These are phyloP conservation scores for Mycosarcoma mackinlayi DNA, from an alignment of 1,284 basidiomycete genomes.

Conservation along the genomic window DNA sequence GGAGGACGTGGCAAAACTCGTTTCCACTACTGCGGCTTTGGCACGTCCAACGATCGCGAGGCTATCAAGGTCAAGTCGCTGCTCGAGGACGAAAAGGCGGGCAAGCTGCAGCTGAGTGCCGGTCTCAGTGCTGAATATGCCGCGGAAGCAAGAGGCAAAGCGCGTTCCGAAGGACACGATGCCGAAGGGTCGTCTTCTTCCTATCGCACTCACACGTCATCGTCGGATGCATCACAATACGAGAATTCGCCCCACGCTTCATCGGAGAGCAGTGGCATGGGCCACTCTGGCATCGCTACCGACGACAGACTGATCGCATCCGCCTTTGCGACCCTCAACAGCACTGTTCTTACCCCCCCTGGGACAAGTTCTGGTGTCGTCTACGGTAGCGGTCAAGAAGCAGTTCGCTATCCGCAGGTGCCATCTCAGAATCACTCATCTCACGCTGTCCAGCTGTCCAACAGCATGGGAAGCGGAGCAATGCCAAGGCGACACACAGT, in stretches of 20 bases:
- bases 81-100: slow-evolving; percentile 50
- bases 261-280: slow-evolving; percentile 17
- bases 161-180: slow-evolving; percentile 32
- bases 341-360: slow-evolving; percentile 31
- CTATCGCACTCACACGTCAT: slow-evolving; percentile 11
- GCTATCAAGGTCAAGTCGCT: slow-evolving; percentile 50
- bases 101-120: slow-evolving; percentile 47
- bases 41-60: slow-evolving; percentile 50
- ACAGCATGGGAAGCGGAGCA: neutral
- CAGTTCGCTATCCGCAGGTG: slow-evolving; percentile 12
- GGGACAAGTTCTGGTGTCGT: slow-evolving; percentile 22
- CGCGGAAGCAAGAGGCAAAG: slow-evolving; percentile 21
- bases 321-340: slow-evolving; percentile 49
- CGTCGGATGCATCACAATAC: slow-evolving; percentile 30
- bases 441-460: slow-evolving; percentile 8
- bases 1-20: slow-evolving; percentile 53
- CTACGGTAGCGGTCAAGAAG: slow-evolving; percentile 14
- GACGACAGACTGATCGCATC: slow-evolving; percentile 44
- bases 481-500: slow-evolving; percentile 48
- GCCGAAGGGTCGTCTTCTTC: slow-evolving; percentile 28
- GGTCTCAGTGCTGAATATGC: slow-evolving; percentile 45
- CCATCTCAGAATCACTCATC: slow-evolving; percentile 17
- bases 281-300: slow-evolving; percentile 10
- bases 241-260: slow-evolving; percentile 28
- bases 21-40: slow-evolving; percentile 54